phyloP scores from a whole-genome alignment of 768 basidiomycete species.

The Multifurca ochricompacta region DNA sequence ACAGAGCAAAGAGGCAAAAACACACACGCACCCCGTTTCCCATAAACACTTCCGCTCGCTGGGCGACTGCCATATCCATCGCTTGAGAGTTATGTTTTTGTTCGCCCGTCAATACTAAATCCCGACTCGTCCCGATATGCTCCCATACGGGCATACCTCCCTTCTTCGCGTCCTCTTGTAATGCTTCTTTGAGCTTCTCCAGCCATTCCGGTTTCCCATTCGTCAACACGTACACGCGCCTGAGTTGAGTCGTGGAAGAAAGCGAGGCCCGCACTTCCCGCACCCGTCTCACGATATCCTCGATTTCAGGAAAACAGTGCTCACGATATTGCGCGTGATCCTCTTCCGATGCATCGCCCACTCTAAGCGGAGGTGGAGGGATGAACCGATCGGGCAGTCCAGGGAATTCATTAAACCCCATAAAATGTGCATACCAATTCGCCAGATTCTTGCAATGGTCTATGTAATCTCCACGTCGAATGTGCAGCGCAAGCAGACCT shows the following conservation, averaged over 20 bases:
- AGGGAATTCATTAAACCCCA: slow-evolving; percentile 39
- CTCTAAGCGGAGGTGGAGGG: slow-evolving; percentile 26
- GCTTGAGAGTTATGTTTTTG: slow-evolving; percentile 39
- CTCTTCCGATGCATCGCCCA: slow-evolving; percentile 19
- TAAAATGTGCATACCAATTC: slow-evolving; percentile 29
- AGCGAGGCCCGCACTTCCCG: slow-evolving; percentile 26
- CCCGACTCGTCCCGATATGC: slow-evolving; percentile 32
- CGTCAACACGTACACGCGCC: slow-evolving; percentile 39
- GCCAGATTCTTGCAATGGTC: slow-evolving; percentile 37
- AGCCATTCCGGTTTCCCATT: slow-evolving; percentile 38
- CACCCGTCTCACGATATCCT: slow-evolving; percentile 35
- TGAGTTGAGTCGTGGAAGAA: slow-evolving; percentile 25
- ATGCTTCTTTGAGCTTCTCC: slow-evolving; percentile 29
- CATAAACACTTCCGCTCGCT: slow-evolving; percentile 40
- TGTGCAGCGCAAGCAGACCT: slow-evolving; percentile 40
- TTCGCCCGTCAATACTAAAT: slow-evolving; percentile 35
- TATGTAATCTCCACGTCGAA: slow-evolving; percentile 43
- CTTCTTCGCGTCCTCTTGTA: slow-evolving; percentile 21
- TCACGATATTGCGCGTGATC: slow-evolving; percentile 27
- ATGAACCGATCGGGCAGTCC: slow-evolving; percentile 33
- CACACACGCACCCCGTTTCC: slow-evolving; percentile 40
- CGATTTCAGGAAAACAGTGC: slow-evolving; percentile 37
- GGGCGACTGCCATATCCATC: slow-evolving; percentile 43
- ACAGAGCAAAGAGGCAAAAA: not conserved
- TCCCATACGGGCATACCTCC: slow-evolving; percentile 30